phyloP scores from a whole-genome alignment of 805 yeast genomes.

The Candida manassasensis region DNA sequence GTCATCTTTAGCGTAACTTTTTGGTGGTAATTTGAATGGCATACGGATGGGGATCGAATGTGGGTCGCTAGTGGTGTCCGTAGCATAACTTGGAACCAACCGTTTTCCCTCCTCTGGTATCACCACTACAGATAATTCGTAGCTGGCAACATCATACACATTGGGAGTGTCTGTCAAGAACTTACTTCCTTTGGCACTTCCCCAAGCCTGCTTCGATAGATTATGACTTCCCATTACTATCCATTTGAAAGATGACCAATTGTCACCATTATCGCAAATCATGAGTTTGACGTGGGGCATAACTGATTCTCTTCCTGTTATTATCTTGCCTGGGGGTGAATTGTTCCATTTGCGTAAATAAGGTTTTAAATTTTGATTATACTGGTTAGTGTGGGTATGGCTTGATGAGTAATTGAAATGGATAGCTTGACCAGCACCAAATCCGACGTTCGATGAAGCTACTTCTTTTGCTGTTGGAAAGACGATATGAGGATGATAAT shows the following conservation, averaged over 20 bases:
- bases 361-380: constrained; percentile 35
- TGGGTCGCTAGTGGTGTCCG: constrained; percentile 20
- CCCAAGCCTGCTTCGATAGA: constrained; percentile 80
- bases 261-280: constrained; percentile 47
- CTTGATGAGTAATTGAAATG: constrained; percentile 38
- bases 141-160: constrained; percentile 29
- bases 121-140: constrained; percentile 33
- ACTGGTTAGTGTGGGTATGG: constrained; percentile 28
- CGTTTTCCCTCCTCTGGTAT: constrained; percentile 14
- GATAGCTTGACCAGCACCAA: constrained; percentile 45
- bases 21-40: constrained; percentile 54
- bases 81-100: constrained; percentile 43
- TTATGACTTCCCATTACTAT: constrained; percentile 71
- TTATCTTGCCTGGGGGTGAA: constrained; percentile 5
- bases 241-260: constrained; percentile 57
- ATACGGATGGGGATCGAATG: constrained; percentile 35
- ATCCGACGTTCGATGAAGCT: constrained; percentile 39
- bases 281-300: constrained; percentile 72
- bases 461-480: constrained; percentile 44
- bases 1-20: constrained; percentile 35
- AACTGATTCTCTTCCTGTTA: constrained; percentile 31
- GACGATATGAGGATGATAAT: constrained; percentile 33
- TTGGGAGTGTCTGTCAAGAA: constrained; percentile 12
- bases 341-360: constrained; percentile 45
- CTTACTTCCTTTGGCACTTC: constrained; percentile 26